phyloP scores from a whole-genome alignment of 2,329 filamentous ascomycete species.

The Epichloe festucae region DNA sequence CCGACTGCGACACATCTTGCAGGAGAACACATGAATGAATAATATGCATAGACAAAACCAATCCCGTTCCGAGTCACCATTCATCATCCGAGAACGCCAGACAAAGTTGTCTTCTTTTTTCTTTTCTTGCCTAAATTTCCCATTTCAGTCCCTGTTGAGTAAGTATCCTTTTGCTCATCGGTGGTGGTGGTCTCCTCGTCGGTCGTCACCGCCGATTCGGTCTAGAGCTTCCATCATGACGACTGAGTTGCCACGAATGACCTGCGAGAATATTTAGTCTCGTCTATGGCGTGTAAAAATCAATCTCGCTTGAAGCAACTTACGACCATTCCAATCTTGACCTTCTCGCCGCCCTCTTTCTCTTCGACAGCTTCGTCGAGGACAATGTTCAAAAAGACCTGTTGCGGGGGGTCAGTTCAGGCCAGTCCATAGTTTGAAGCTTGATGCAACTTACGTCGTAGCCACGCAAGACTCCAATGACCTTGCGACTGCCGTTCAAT shows the following conservation, averaged over 20 bases:
- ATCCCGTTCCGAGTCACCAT: slow-evolving; percentile 5
- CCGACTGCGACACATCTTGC: neutral
- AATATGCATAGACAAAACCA: neutral
- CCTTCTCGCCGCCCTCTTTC: slow-evolving; percentile 82
- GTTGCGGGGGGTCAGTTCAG: neutral
- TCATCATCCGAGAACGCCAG: slow-evolving; percentile 22
- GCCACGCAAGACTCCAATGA: slow-evolving; percentile 83
- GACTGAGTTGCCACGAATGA: slow-evolving; percentile 95
- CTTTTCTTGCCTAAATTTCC: neutral
- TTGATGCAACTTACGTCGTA: slow-evolving; percentile 65
- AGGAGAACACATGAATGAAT: neutral
- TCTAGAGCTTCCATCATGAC: slow-evolving; percentile 88
- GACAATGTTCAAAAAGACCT: slow-evolving; percentile 98
- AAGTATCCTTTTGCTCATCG: slow-evolving; percentile 11
- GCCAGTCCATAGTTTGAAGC: neutral
- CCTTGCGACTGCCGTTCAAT: slow-evolving; percentile 93
- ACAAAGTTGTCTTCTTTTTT: slow-evolving; percentile 9
- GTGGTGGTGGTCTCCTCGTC: slow-evolving; percentile 20
- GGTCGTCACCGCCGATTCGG: slow-evolving; percentile 51
- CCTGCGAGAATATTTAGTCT: slow-evolving; percentile 33
- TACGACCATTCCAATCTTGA: slow-evolving; percentile 84
- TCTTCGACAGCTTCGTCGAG: slow-evolving; percentile 94
- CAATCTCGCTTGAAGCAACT: slow-evolving; percentile 20
- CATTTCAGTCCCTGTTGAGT: slow-evolving; percentile 6
- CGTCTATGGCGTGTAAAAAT: neutral